A percentile compares a stretch with the other conserved stretches of the same genome.
These are phyloP conservation scores for Phyllosticta citrichinensis DNA, from an alignment of 2,329 filamentous ascomycete species.

Conservation along the genomic window DNA sequence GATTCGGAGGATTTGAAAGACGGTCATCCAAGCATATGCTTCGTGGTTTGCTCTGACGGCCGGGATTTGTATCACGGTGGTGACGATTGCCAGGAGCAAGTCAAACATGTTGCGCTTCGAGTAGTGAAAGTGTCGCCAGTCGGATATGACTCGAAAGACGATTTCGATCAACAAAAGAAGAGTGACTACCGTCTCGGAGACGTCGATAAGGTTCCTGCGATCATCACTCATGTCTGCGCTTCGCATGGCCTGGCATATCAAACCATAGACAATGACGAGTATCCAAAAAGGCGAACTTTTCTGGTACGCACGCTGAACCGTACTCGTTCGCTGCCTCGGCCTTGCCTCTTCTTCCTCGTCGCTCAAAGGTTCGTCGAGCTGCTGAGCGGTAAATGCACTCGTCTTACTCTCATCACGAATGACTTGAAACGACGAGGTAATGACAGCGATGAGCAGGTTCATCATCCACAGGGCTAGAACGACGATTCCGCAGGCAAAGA, in stretches of 20 bases:
- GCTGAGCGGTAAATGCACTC: constrained; percentile 79
- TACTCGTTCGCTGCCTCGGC: constrained; percentile 32
- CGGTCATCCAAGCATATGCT: constrained; percentile 75
- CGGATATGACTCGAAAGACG: constrained; percentile 60
- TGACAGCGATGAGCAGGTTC: constrained; percentile 89
- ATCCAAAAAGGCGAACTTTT: constrained; percentile 73
- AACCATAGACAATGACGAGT: constrained; percentile 63
- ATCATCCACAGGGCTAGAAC: constrained; percentile 95
- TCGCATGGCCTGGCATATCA: constrained; percentile 68
- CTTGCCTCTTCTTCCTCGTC: constrained; percentile 26
- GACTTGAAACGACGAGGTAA: constrained; percentile 96
- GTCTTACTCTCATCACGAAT: constrained; percentile 93
- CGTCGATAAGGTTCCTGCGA: constrained; percentile 55
- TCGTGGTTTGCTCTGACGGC: constrained; percentile 54
- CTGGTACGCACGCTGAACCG: constrained; percentile 62
- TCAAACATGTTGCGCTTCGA: constrained; percentile 71
- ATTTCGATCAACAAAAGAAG: constrained; percentile 75
- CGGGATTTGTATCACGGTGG: constrained; percentile 76
- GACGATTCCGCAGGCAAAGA: constrained; percentile 62
- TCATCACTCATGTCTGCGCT: constrained; percentile 62
- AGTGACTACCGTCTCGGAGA: constrained; percentile 66
- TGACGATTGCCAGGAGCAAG: constrained; percentile 67
- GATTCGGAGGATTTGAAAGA: constrained; percentile 86
- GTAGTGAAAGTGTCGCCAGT: constrained; percentile 73
- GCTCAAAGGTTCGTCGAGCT: constrained; percentile 40